A percentile compares a stretch with the other conserved stretches of the same genome.
Conservation (phyloP, 345 rosid species). For the Eucalyptus curtisii region DNA sequence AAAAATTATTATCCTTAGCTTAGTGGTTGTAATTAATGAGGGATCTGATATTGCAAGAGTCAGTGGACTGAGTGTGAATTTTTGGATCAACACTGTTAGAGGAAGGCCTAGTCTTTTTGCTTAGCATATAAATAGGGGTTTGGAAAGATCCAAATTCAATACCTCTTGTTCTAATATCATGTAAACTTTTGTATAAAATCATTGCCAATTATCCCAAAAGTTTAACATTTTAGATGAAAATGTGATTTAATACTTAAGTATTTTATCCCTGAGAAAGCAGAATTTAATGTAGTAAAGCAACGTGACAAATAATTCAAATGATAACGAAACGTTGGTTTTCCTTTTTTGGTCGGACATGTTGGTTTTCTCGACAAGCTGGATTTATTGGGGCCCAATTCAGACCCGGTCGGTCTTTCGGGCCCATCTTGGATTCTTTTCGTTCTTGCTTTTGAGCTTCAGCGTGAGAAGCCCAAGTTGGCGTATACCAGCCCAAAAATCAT, state of each 20-base stretch:
- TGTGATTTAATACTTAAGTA: fast-evolving
- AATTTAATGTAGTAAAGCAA: background rate
- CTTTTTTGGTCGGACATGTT: background rate
- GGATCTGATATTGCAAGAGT: no score
- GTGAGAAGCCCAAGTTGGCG: background rate
- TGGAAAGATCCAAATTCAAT: no score
- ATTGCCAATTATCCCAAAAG: fast-evolving
- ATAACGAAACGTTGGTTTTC: background rate
- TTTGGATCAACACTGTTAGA: fast-evolving
- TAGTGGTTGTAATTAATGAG: no score
- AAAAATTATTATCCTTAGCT: no score
- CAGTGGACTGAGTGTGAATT: no score
- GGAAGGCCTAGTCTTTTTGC: no score
- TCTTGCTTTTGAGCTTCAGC: background rate
- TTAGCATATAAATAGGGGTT: no score
- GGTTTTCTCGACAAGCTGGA: background rate
- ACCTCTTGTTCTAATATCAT: no score
- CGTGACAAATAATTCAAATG: no score
- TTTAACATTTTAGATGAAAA: no score
- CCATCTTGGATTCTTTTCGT: background rate
- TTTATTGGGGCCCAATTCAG: background rate
- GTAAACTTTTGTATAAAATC: no score
- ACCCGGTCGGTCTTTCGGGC: background rate
- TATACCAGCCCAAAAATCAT: background rate
- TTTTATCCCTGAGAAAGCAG: background rate